phyloP scores from a whole-genome alignment of 768 basidiomycete species.

The Auricularia heimuer region DNA sequence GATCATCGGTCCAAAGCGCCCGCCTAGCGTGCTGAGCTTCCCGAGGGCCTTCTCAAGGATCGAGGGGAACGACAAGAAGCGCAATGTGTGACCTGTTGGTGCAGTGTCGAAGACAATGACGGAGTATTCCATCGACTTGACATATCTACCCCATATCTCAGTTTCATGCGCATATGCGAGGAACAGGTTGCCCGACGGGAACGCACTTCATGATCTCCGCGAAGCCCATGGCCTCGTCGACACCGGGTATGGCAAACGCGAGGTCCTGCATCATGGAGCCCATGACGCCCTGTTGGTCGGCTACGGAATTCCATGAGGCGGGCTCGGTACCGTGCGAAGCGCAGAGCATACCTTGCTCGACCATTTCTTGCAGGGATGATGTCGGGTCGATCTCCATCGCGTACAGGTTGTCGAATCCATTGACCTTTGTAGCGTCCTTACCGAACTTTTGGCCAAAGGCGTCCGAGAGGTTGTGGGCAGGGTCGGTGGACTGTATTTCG shows the following conservation, averaged over 20 bases:
- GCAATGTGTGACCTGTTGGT: slow-evolving; percentile 95
- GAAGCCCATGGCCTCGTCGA: slow-evolving; percentile 99
- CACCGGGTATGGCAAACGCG: slow-evolving; percentile 97
- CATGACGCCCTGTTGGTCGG: slow-evolving; percentile 90
- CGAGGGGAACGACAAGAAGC: slow-evolving; percentile 97
- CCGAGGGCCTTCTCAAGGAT: slow-evolving; percentile 96
- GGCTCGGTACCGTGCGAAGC: neutral
- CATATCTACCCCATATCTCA: slow-evolving; percentile 51
- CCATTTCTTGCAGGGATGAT: slow-evolving; percentile 97
- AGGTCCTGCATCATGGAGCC: slow-evolving; percentile 99
- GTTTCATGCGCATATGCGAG: neutral
- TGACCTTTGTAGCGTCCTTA: slow-evolving; percentile 96
- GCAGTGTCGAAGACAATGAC: slow-evolving; percentile 99
- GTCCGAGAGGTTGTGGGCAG: slow-evolving; percentile 98
- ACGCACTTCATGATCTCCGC: slow-evolving; percentile 99
- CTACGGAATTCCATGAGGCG: slow-evolving; percentile 26
- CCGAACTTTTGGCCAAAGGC: slow-evolving; percentile 99
- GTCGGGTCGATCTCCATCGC: slow-evolving; percentile 99
- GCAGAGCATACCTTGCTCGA: slow-evolving; percentile 71
- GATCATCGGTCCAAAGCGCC: slow-evolving; percentile 95
- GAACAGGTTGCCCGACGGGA: neutral
- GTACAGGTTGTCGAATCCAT: slow-evolving; percentile 91
- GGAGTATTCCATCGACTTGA: slow-evolving; percentile 99
- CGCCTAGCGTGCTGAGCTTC: slow-evolving; percentile 87
- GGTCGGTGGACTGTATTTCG: slow-evolving; percentile 77